Evolutionary conservation across 2,329 filamentous ascomycete species (phyloP).

Genomic region (Chaetomiaceae sp.): DNA sequence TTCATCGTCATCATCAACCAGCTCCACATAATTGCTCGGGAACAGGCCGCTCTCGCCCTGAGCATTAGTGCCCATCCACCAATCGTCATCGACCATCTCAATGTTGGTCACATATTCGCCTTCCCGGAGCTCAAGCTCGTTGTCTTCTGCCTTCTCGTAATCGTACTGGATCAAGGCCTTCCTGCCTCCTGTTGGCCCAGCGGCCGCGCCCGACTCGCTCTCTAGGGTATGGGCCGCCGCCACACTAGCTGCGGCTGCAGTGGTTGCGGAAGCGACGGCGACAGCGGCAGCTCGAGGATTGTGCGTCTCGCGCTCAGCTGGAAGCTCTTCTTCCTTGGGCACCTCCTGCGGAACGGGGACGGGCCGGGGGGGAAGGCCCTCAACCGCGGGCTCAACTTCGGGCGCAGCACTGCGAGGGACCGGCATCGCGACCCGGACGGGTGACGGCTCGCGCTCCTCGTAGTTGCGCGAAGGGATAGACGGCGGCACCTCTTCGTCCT

Average conservation of each 20-base stretch:
- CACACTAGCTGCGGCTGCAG: constrained; percentile 40
- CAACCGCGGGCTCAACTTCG: constrained; percentile 44
- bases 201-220: constrained; percentile 13
- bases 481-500: constrained; percentile 39
- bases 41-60: constrained; percentile 84
- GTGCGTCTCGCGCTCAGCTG: constrained; percentile 59
- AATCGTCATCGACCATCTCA: constrained; percentile 96
- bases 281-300: constrained; percentile 57
- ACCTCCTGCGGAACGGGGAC: constrained; percentile 51
- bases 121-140: constrained; percentile 87
- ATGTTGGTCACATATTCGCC: constrained; percentile 87
- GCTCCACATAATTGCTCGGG: constrained; percentile 94
- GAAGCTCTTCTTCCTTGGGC: constrained; percentile 60
- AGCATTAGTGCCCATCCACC: constrained; percentile 94
- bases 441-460: constrained; percentile 55
- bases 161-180: constrained; percentile 84
- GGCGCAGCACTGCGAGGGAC: constrained; percentile 61
- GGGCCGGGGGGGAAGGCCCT: constrained; percentile 51
- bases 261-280: constrained; percentile 51
- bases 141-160: constrained; percentile 96
- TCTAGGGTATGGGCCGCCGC: constrained; percentile 31
- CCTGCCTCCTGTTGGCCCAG: constrained; percentile 51
- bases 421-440: constrained; percentile 81
- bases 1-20: constrained; percentile 63
- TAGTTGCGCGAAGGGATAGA: constrained; percentile 32